Percentiles rank a stretch among this genome's conserved stretches.
Evolutionary conservation across 768 basidiomycete genomes (phyloP).

Genomic region (Hemileccinum rubropunctum): DNA sequence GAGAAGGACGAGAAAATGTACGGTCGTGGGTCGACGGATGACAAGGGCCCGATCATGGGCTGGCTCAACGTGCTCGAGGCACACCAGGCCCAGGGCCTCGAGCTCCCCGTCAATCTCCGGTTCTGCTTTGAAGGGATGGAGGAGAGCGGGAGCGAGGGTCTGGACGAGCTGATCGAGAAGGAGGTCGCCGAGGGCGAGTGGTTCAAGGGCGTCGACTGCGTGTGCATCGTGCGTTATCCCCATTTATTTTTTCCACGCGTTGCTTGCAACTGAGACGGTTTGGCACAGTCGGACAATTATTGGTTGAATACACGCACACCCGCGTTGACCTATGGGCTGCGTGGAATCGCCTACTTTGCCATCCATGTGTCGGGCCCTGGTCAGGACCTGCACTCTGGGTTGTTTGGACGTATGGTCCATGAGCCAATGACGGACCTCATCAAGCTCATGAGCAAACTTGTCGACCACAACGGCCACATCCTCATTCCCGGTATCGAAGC

Average conservation of each 20-base stretch:
- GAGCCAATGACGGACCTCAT: conserved; percentile 96
- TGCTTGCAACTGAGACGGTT: background rate
- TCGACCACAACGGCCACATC: conserved; percentile 75
- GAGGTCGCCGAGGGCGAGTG: conserved; percentile 72
- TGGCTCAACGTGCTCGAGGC: conserved; percentile 91
- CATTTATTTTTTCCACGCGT: background rate
- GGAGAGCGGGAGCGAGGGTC: conserved; percentile 87
- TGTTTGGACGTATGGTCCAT: conserved; percentile 78
- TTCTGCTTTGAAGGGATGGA: conserved; percentile 99
- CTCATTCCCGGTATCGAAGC: conserved; percentile 87
- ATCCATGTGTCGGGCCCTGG: conserved; percentile 79
- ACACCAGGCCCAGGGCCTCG: conserved; percentile 60
- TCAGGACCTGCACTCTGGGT: conserved; percentile 87
- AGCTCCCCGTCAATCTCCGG: conserved; percentile 84
- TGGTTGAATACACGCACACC: conserved; percentile 87
- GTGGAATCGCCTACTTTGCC: conserved; percentile 86
- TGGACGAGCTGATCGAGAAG: conserved; percentile 79
- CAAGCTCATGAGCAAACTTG: conserved; percentile 79
- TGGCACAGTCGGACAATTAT: conserved; percentile 80
- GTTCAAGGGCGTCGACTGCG: conserved; percentile 87
- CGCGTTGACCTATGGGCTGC: conserved; percentile 81
- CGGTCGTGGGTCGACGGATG: conserved; percentile 86
- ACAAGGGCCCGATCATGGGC: conserved; percentile 86
- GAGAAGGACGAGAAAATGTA: conserved; percentile 58
- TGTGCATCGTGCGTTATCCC: conserved; percentile 78